A percentile compares a stretch with the other conserved stretches of the same genome.
These are phyloP conservation scores for Entelexis paramagnoliae DNA, from an alignment of 1,139 yeast genomes.

Conservation along the genomic window DNA sequence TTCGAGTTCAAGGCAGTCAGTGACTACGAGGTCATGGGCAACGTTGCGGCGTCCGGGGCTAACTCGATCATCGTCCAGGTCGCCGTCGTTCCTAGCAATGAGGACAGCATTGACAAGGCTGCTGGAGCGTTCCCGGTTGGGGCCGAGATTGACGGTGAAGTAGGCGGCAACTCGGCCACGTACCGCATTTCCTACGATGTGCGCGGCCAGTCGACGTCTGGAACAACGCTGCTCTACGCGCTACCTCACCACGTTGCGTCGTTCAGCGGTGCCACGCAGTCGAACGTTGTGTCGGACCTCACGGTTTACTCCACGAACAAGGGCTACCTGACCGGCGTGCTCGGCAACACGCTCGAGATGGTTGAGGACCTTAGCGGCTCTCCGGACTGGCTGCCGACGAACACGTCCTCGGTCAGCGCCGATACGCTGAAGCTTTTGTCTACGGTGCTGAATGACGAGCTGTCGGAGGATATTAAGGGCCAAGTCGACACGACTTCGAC, in stretches of 20 bases:
- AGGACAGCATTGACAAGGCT: conserved; percentile 39
- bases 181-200: conserved; percentile 47
- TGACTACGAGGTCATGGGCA: conserved; percentile 36
- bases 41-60: conserved; percentile 34
- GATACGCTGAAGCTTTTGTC: conserved; percentile 47
- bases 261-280: conserved; percentile 37
- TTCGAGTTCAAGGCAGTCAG: conserved; percentile 36
- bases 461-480: conserved; percentile 45
- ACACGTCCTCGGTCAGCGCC: conserved; percentile 33
- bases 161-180: conserved; percentile 35
- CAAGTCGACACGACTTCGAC: conserved; percentile 44
- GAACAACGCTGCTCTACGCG: conserved; percentile 50
- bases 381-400: conserved; percentile 56
- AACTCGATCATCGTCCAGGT: conserved; percentile 53
- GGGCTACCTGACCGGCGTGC: conserved; percentile 54
- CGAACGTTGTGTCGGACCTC: conserved; percentile 31
- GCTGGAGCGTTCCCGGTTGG: conserved; percentile 50
- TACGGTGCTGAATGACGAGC: conserved; percentile 46
- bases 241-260: conserved; percentile 62
- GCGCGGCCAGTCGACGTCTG: conserved; percentile 44
- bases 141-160: conserved; percentile 35
- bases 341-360: conserved; percentile 43
- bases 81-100: conserved; percentile 39
- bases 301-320: conserved; percentile 50
- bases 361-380: conserved; percentile 42